Base-by-base conservation (phyloP, 345 rosid species). In the Gossypium rotundifolium region DNA sequence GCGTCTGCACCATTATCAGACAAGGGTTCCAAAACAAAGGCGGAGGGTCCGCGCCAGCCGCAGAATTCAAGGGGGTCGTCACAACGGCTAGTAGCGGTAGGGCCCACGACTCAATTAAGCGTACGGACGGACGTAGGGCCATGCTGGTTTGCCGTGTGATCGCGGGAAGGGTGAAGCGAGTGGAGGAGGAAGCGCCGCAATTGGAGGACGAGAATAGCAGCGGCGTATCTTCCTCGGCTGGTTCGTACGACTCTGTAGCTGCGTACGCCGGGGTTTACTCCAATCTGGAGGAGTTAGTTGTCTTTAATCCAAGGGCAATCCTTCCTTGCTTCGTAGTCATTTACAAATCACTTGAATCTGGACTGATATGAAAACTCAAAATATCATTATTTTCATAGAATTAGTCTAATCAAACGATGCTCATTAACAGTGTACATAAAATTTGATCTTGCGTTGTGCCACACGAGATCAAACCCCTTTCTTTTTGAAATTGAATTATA, bases 131-230 rank as follows among this genome's bases (percentile, higher is more conserved):
- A 11, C 84, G 89, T n/a, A 87, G 92, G 77, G 99, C 93, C 46
- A 95, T 95, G 99, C 82, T 95, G 63, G 99, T 95, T 62, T 93
- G 99, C 49, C 98, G 99, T 11, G 99, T 95, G 80, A 91, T 95
- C 7, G 98, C 99, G 1, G 99, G 99, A 29, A 85, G 88, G 64
- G 96, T 95, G 70, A 90, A 80, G 78, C 87, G 87, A 2, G 74
- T 75, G 78, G 80, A 78, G 11, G 93, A 84, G 1, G 87, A 80
- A 17, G 77, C 81, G 76, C 54, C 79, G 74, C 25, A 74, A 33
- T 78, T 73, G 40, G 78, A 77, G 71, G 90, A 81, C 18, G 49
- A 55, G 18, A 58, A 57, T 40, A 59, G 25, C 3, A 44, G 60
- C 18, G 81, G 72, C 13, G 77, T 70, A 66, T 25, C 65, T 12